Conservation (phyloP, 2,329 filamentous ascomycete genomes). For the Juglanconis sp. region DNA sequence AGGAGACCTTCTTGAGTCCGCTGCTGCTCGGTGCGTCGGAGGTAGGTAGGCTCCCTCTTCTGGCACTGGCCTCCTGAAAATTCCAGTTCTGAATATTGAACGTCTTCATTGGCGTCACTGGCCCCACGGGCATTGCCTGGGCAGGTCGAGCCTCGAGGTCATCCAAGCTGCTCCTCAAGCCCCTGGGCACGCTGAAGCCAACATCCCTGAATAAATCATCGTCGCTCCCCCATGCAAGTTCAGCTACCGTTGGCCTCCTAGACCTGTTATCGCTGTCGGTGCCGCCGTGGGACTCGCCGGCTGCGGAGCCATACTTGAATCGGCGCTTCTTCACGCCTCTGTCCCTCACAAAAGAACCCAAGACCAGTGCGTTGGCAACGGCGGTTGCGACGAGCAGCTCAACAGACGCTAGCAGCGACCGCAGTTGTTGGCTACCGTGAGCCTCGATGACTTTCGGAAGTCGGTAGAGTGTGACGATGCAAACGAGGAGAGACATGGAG, state of each 20-base stretch:
- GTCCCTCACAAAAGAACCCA: conserved; percentile 90
- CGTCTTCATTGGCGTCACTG: conserved; percentile 22
- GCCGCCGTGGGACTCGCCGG: conserved; percentile 23
- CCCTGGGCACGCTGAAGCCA: conserved; percentile 63
- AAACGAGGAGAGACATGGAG: conserved; percentile 75
- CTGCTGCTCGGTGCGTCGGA: conserved; percentile 36
- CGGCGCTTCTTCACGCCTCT: conserved; percentile 86
- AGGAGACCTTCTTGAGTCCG: conserved; percentile 62
- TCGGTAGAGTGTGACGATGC: conserved; percentile 76
- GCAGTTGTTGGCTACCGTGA: conserved; percentile 76
- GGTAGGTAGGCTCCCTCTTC: conserved; percentile 25
- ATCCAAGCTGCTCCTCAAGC: conserved; percentile 40
- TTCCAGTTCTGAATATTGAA: conserved; percentile 43
- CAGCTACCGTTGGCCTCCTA: conserved; percentile 45
- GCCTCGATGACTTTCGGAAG: conserved; percentile 72
- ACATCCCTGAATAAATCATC: conserved; percentile 82
- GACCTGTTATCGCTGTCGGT: conserved; percentile 60
- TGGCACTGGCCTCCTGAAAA: conserved; percentile 32
- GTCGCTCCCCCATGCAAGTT: conserved; percentile 80
- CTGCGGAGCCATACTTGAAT: conserved; percentile 63
- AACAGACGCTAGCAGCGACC: conserved; percentile 83
- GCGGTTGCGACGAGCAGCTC: conserved; percentile 87
- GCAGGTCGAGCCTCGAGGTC: conserved; percentile 20
- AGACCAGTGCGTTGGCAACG: conserved; percentile 82
- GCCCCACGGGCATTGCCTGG: conserved; percentile 32